Evolutionary conservation across 1,139 yeast species (phyloP).

Genomic region (Ogataea hybrid): DNA sequence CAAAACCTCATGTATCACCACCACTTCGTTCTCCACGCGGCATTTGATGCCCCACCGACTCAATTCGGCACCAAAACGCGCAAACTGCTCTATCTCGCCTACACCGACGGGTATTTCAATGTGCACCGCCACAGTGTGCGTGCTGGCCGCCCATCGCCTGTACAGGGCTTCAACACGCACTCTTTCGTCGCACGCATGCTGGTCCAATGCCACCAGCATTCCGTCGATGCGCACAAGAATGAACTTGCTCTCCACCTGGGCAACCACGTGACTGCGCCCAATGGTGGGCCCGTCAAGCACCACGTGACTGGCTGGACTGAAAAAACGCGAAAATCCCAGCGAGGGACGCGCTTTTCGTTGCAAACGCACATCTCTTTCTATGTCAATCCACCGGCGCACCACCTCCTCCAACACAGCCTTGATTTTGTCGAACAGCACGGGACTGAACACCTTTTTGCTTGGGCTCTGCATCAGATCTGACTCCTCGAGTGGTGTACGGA

Average conservation of each 20-base stretch:
- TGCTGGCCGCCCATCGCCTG: slow-evolving; percentile 21
- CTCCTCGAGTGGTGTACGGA: slow-evolving; percentile 1
- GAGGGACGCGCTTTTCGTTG: not conserved
- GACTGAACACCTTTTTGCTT: slow-evolving; percentile 32
- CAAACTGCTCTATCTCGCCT: slow-evolving; percentile 28
- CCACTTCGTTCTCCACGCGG: slow-evolving; percentile 6
- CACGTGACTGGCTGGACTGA: slow-evolving; percentile 9
- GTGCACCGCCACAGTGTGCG: not conserved
- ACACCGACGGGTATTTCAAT: not conserved
- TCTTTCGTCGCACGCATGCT: slow-evolving; percentile 80
- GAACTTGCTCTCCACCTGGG: slow-evolving; percentile 61
- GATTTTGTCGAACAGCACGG: slow-evolving; percentile 33
- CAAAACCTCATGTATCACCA: slow-evolving; percentile 31
- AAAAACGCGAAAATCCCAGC: slow-evolving; percentile 18
- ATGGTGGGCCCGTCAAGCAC: slow-evolving; percentile 19
- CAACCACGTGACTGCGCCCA: slow-evolving; percentile 32
- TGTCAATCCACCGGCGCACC: not conserved
- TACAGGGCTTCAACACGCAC: slow-evolving; percentile 51
- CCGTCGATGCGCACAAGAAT: slow-evolving; percentile 40
- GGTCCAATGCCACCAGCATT: slow-evolving; percentile 53
- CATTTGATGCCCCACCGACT: slow-evolving; percentile 44
- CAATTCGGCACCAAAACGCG: slow-evolving; percentile 33
- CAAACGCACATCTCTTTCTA: not conserved
- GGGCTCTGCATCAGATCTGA: slow-evolving; percentile 46
- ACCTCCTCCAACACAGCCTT: not conserved